Base-by-base conservation (phyloP, 148 eudicot species). In the Arbutus unedo region DNA sequence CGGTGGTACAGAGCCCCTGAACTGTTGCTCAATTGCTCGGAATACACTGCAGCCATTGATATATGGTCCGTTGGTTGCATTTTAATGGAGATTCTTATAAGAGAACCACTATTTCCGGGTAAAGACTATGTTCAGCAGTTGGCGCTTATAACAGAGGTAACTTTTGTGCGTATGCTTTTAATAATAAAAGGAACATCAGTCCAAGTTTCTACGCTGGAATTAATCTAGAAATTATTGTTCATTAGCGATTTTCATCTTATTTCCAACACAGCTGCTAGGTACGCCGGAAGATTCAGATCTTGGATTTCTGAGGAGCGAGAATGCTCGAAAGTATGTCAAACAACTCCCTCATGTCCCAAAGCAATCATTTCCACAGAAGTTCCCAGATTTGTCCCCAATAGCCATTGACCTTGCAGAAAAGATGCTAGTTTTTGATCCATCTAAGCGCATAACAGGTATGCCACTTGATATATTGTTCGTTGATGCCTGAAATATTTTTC, bases 1-100 rank as follows among this genome's bases (percentile, higher is more conserved):
- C 90, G 99, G 82, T 96, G 99, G 99, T 96, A 96, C 83, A 89
- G 99, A 74, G 98, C 99, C 55, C 99, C 99, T 75, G 99, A 96
- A 81, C 82, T 96, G 89, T 82, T 96, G 66, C 98, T 96, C 68
- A 96, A 96, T 77, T 96, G 99, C 87, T 91, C 98, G 4, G 99
- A 96, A 81, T 96, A 93, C 81, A 93, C 96, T 48, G 90, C 95
- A 19, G 98, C 98, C 10, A 94, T 96, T 79, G 98, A 96, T 88
- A 92, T 96, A 77, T 96, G 99, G 99, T 93, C 99, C 62, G 98
- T 96, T 83, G 99, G 99, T 76, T 96, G 99, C 85, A 96, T 96
- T 79, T 88, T 96, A 89, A 93, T 96, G 99, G 99, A 96, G 88
- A 94, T 96, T 53, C 83, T 96, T 44, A 86, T 81, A 85, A 90